Evolutionary conservation across 805 yeast genomes (phyloP).

Genomic region (Ogataea philodendri): DNA sequence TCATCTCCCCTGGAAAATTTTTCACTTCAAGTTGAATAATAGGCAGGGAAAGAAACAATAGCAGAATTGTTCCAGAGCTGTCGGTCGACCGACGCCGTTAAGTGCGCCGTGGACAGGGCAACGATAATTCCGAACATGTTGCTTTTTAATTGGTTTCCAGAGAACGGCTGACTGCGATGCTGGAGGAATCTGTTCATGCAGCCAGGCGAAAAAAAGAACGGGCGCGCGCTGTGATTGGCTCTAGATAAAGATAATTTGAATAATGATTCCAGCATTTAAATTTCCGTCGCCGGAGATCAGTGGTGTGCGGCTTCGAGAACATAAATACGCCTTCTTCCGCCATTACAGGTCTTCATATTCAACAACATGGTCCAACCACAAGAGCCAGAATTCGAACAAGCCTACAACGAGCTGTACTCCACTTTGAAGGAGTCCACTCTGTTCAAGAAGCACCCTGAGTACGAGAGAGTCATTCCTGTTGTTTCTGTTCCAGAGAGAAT

Average conservation of each 20-base stretch:
- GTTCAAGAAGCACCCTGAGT: slow-evolving; percentile 85
- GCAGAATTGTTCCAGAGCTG: not conserved
- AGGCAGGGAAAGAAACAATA: not conserved
- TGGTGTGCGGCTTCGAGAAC: slow-evolving; percentile 13
- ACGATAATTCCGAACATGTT: slow-evolving; percentile 15
- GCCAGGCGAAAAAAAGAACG: not conserved
- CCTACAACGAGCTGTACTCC: slow-evolving; percentile 86
- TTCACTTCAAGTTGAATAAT: slow-evolving; percentile 27
- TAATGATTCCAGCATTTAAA: slow-evolving; percentile 1
- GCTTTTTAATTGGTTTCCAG: no score
- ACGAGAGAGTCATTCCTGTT: slow-evolving; percentile 82
- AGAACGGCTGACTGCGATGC: no score
- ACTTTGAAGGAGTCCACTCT: slow-evolving; percentile 90
- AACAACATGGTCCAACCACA: slow-evolving; percentile 68
- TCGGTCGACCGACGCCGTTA: slow-evolving; percentile 5
- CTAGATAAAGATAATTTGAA: slow-evolving; percentile 15
- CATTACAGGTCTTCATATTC: not conserved
- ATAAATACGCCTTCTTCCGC: slow-evolving; percentile 7
- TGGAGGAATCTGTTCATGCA: not conserved
- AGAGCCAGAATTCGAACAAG: slow-evolving; percentile 99
- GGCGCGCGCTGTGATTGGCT: slow-evolving; percentile 15
- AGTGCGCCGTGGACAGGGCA: slow-evolving; percentile 6
- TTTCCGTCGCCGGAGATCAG: slow-evolving; percentile 9
- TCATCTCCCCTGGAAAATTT: slow-evolving; percentile 3
- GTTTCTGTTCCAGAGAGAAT: slow-evolving; percentile 94